Conservation (phyloP, 768 basidiomycete genomes). For the Cystofilobasidium capitatum region DNA sequence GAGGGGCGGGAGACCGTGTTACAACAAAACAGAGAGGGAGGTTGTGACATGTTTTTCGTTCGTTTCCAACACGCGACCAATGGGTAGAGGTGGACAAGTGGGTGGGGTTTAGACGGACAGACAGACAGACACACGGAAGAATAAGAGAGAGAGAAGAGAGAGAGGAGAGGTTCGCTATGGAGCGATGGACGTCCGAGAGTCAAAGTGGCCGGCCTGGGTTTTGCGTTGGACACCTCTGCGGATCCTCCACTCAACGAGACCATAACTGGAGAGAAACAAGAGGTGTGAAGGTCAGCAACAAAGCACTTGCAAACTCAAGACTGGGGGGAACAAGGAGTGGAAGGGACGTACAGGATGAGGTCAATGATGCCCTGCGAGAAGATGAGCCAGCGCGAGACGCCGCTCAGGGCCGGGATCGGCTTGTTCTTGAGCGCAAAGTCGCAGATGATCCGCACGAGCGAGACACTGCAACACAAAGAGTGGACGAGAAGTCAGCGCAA, state of each 20-base stretch:
- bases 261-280: background rate
- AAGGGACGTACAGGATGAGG: background rate
- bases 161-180: background rate
- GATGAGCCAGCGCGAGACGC: constrained; percentile 11
- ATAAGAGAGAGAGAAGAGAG: background rate
- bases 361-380: constrained; percentile 12
- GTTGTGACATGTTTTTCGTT: too few relatives aligned
- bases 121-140: background rate
- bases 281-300: background rate
- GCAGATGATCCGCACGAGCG: constrained; percentile 18
- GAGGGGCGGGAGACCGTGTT: background rate
- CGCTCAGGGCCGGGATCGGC: constrained; percentile 14
- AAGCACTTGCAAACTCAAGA: background rate
- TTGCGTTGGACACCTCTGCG: constrained; percentile 17
- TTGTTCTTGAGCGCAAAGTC: background rate
- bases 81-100: background rate
- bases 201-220: constrained; percentile 6
- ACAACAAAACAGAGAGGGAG: background rate
- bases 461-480: constrained; percentile 4
- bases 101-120: background rate
- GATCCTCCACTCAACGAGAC: constrained; percentile 20
- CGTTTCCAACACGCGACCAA: too few relatives aligned
- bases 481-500: background rate
- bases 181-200: background rate
- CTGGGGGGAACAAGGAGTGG: background rate